Evolutionary conservation across 2,329 filamentous ascomycete genomes (phyloP).

Genomic region (Scedosporium boydii): DNA sequence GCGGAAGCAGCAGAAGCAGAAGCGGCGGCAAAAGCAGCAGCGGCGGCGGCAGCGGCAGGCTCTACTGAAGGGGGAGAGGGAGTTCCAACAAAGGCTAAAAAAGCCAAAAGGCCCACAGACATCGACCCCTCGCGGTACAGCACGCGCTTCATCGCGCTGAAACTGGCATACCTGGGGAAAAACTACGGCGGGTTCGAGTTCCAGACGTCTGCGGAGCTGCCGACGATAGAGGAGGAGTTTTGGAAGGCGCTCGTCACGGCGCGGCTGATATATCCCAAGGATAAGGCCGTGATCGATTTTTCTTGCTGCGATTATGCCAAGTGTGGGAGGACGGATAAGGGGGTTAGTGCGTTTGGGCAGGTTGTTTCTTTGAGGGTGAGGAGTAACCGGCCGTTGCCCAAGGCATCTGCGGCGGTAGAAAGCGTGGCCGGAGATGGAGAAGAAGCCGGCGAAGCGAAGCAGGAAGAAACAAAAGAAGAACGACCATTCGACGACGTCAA

Average conservation of each 20-base stretch:
- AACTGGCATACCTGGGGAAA: conserved; percentile 87
- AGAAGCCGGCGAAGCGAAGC: conserved; percentile 8
- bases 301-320: conserved; percentile 86
- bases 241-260: conserved; percentile 85
- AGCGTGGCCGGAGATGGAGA: conserved; percentile 16
- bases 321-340: conserved; percentile 84
- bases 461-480: conserved; percentile 16
- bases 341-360: conserved; percentile 94
- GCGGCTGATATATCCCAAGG: conserved; percentile 67
- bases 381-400: conserved; percentile 59
- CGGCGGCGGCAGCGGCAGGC: neutral
- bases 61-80: conserved; percentile 2
- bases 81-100: conserved; percentile 16
- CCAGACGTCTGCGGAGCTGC: conserved; percentile 59
- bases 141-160: conserved; percentile 79
- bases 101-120: conserved; percentile 28
- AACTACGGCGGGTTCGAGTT: conserved; percentile 92
- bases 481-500: conserved; percentile 53
- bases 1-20: conserved; percentile 6
- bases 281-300: conserved; percentile 60
- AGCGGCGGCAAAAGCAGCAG: conserved; percentile 6
- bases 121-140: conserved; percentile 76
- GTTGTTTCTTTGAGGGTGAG: conserved; percentile 77
- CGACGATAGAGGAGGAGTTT: conserved; percentile 85
- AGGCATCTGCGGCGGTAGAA: conserved; percentile 6